phyloP scores from a whole-genome alignment of 139 green algal genomes.

The Chlorella sp. region DNA sequence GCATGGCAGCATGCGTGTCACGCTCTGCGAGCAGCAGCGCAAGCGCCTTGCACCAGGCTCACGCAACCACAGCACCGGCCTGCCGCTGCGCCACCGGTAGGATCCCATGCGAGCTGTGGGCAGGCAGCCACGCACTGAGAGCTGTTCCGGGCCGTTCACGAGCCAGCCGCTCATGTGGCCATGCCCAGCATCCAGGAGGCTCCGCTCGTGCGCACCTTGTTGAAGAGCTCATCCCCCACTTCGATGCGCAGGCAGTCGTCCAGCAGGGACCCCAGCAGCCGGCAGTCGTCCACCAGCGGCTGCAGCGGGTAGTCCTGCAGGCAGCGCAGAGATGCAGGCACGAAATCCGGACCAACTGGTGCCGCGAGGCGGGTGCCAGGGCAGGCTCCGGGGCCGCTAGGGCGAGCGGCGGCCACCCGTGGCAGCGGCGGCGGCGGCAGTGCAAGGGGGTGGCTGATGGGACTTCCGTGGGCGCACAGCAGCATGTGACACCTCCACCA shows the following conservation, averaged over 20 bases:
- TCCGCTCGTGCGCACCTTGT: slow-evolving; percentile 54
- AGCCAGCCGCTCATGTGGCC: too few species aligned
- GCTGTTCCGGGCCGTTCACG: too few species aligned
- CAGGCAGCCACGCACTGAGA: too few species aligned
- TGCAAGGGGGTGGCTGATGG: neutral
- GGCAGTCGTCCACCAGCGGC: slow-evolving; percentile 82
- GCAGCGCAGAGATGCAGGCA: neutral
- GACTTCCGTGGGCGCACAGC: too few species aligned
- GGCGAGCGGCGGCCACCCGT: neutral
- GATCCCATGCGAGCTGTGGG: too few species aligned
- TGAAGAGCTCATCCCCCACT: slow-evolving; percentile 81
- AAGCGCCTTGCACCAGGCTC: too few species aligned
- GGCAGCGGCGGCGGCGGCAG: neutral
- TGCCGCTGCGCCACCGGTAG: too few species aligned
- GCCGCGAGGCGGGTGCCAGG: neutral
- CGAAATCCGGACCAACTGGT: too few species aligned
- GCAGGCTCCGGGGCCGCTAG: neutral
- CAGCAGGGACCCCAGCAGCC: slow-evolving; percentile 79
- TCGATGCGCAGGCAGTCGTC: slow-evolving; percentile 87
- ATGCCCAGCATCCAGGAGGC: neutral
- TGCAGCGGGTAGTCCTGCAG: slow-evolving; percentile 29
- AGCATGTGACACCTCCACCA: too few species aligned
- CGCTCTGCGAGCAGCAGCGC: neutral
- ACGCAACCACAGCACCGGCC: too few species aligned
- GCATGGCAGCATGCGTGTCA: neutral